These are phyloP conservation scores for Tricladium varicosporioides DNA, from an alignment of 2,329 filamentous ascomycete genomes.

Conservation along the genomic window DNA sequence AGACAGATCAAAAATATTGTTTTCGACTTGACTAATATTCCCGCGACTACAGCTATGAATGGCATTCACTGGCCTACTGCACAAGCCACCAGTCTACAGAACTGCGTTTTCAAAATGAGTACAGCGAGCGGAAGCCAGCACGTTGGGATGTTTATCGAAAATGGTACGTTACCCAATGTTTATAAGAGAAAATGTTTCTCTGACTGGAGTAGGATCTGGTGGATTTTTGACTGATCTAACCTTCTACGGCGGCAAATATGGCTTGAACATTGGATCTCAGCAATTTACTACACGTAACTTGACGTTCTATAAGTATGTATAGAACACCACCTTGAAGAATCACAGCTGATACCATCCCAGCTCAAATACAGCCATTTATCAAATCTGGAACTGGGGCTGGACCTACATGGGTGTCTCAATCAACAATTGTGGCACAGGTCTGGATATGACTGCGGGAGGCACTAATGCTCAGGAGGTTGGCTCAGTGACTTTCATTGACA, in stretches of 20 bases:
- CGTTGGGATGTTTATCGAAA: constrained; percentile 59
- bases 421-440: constrained; percentile 49
- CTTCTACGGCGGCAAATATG: constrained; percentile 60
- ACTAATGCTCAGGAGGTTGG: constrained; percentile 46
- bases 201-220: constrained; percentile 43
- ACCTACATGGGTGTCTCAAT: constrained; percentile 50
- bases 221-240: constrained; percentile 58
- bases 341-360: constrained; percentile 32
- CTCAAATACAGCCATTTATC: constrained; percentile 51
- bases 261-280: constrained; percentile 61
- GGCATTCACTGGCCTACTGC: constrained; percentile 53
- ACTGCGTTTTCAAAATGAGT: constrained; percentile 59
- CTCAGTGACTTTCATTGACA: constrained; percentile 57
- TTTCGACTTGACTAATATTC: constrained; percentile 49
- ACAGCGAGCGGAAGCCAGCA: constrained; percentile 45
- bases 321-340: background rate
- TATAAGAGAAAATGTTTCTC: background rate
- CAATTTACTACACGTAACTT: constrained; percentile 61
- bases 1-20: constrained; percentile 64
- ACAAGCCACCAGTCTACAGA: constrained; percentile 59
- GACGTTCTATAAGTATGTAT: constrained; percentile 36
- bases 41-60: constrained; percentile 28
- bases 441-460: constrained; percentile 48
- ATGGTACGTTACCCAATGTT: constrained; percentile 30
- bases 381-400: constrained; percentile 61